phyloP scores from a whole-genome alignment of 1,284 basidiomycete genomes.

The Anthracocystis panici-leucophaei region DNA sequence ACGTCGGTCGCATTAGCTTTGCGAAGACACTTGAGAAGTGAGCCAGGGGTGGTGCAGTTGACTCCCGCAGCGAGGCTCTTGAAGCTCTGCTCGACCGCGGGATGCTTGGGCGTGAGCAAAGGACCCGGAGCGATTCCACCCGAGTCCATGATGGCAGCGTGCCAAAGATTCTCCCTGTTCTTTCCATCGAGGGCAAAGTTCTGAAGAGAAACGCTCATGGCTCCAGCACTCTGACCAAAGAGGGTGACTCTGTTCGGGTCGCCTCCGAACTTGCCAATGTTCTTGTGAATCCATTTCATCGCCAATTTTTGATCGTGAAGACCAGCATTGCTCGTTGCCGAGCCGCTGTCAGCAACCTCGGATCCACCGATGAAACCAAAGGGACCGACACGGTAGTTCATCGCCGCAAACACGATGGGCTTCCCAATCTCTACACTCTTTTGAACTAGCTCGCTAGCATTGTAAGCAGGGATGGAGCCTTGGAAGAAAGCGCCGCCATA shows the following conservation, averaged over 20 bases:
- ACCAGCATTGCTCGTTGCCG: slow-evolving; percentile 44
- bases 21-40: slow-evolving; percentile 33
- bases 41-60: slow-evolving; percentile 17
- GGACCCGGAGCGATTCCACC: slow-evolving; percentile 39
- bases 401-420: slow-evolving; percentile 51
- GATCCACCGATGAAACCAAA: slow-evolving; percentile 51
- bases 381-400: slow-evolving; percentile 52
- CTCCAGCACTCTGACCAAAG: slow-evolving; percentile 53
- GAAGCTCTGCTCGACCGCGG: slow-evolving; percentile 30
- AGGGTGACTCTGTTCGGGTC: slow-evolving; percentile 47
- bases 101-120: slow-evolving; percentile 35
- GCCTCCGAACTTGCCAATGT: slow-evolving; percentile 56
- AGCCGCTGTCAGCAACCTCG: slow-evolving; percentile 24
- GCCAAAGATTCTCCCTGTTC: slow-evolving; percentile 37
- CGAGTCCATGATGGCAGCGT: slow-evolving; percentile 53
- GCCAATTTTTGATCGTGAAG: slow-evolving; percentile 55
- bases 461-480: slow-evolving; percentile 27
- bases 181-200: slow-evolving; percentile 44
- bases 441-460: slow-evolving; percentile 49
- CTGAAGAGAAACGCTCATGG: slow-evolving; percentile 39
- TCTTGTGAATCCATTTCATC: slow-evolving; percentile 49
- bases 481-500: slow-evolving; percentile 46
- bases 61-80: slow-evolving; percentile 26
- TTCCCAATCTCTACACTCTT: slow-evolving; percentile 35
- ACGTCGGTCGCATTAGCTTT: slow-evolving; percentile 29